Evolutionary conservation across 2,329 filamentous ascomycete species (phyloP).

Genomic region (Ascocoryne sarcoides): DNA sequence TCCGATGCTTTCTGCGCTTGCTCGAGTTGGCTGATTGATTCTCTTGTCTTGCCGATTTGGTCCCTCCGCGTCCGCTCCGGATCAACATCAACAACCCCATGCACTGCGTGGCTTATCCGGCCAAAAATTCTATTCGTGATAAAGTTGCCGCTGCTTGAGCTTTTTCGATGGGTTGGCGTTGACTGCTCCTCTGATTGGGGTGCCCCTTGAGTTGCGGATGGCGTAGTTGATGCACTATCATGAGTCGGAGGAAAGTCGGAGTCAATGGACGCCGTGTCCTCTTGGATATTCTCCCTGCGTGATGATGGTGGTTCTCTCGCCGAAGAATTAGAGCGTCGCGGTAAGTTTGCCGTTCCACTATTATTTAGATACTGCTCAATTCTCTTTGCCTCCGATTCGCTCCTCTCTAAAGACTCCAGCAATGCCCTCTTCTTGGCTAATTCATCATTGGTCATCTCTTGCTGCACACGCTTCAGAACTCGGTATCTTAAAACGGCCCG

Average conservation of each 20-base stretch:
- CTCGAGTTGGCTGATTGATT: slow-evolving; percentile 77
- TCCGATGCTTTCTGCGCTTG: slow-evolving; percentile 83
- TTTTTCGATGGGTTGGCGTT: slow-evolving; percentile 62
- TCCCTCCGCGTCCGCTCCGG: slow-evolving; percentile 88
- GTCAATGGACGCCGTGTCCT: slow-evolving; percentile 85
- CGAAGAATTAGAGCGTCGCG: slow-evolving; percentile 57
- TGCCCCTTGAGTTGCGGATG: slow-evolving; percentile 66
- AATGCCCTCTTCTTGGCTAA: slow-evolving; percentile 76
- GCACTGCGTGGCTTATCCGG: slow-evolving; percentile 86
- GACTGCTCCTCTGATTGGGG: slow-evolving; percentile 42
- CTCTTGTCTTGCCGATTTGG: slow-evolving; percentile 89
- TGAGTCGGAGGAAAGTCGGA: slow-evolving; percentile 92
- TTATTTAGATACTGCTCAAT: slow-evolving; percentile 87
- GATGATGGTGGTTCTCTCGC: slow-evolving; percentile 43
- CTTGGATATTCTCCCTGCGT: slow-evolving; percentile 45
- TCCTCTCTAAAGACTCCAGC: slow-evolving; percentile 83
- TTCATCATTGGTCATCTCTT: slow-evolving; percentile 94
- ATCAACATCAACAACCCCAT: slow-evolving; percentile 93
- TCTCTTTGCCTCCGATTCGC: slow-evolving; percentile 83
- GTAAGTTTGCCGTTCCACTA: slow-evolving; percentile 52
- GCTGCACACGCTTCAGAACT: slow-evolving; percentile 88
- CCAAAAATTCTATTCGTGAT: slow-evolving; percentile 93
- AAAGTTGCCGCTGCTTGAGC: slow-evolving; percentile 68
- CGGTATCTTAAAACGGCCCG: slow-evolving; percentile 81
- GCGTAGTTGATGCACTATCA: slow-evolving; percentile 57